Evolutionary conservation across 1,284 basidiomycete species (phyloP).

Genomic region (Trametes polyzona): DNA sequence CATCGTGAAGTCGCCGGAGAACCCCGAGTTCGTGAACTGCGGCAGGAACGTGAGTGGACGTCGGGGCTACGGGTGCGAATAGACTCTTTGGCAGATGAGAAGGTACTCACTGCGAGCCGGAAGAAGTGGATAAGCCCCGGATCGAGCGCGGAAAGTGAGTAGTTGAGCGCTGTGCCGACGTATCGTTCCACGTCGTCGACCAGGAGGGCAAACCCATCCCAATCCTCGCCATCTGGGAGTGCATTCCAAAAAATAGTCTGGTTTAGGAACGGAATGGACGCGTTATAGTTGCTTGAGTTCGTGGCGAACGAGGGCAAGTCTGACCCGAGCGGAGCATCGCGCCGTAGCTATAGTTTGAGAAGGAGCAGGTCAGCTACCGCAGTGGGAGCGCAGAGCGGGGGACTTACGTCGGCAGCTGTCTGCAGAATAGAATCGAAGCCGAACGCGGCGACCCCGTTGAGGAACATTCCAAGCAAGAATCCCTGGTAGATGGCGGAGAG

Average conservation of each 20-base stretch:
- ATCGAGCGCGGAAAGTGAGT: conserved; percentile 65
- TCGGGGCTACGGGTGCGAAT: not conserved
- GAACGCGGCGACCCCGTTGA: conserved; percentile 78
- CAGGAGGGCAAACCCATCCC: conserved; percentile 80
- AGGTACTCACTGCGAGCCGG: conserved; percentile 73
- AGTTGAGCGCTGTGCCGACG: conserved; percentile 66
- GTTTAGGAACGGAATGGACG: conserved; percentile 55
- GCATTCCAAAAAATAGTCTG: conserved; percentile 68
- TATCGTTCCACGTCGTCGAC: conserved; percentile 88
- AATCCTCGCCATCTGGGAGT: conserved; percentile 54
- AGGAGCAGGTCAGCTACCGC: conserved; percentile 12
- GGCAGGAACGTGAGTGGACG: conserved; percentile 13
- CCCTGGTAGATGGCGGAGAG: conserved; percentile 80
- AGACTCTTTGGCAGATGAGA: not conserved
- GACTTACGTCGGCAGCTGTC: conserved; percentile 69
- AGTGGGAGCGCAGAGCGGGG: not conserved
- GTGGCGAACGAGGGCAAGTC: conserved; percentile 75
- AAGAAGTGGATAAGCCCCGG: conserved; percentile 79
- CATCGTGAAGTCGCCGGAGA: conserved; percentile 80
- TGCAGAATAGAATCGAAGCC: conserved; percentile 83
- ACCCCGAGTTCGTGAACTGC: conserved; percentile 58
- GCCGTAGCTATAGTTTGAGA: conserved; percentile 53
- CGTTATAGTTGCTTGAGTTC: conserved; percentile 67
- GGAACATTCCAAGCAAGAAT: conserved; percentile 81
- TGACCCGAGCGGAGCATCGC: conserved; percentile 75